phyloP scores from a whole-genome alignment of 495 filamentous ascomycete genomes.

The Neurospora sp. region DNA sequence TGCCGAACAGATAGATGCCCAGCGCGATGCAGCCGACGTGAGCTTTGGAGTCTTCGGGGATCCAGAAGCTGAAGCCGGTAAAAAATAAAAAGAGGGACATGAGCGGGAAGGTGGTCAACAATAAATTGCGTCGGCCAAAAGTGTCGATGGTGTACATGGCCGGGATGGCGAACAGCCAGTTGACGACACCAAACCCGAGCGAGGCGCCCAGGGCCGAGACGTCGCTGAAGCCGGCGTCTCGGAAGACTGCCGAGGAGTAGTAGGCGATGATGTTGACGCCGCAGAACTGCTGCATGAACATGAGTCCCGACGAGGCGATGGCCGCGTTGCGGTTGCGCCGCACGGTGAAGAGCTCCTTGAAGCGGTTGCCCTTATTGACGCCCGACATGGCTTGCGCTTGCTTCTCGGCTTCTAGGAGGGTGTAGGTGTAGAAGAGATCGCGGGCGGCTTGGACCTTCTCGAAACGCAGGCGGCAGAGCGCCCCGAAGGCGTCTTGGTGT shows the following conservation, averaged over 20 bases:
- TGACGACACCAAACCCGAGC: slow-evolving; percentile 68
- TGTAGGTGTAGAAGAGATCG: slow-evolving; percentile 75
- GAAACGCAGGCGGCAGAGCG: slow-evolving; percentile 56
- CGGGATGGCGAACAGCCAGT: slow-evolving; percentile 68
- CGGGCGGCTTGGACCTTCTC: slow-evolving; percentile 68
- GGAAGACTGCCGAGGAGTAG: slow-evolving; percentile 59
- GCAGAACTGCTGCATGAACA: slow-evolving; percentile 81
- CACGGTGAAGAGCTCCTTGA: slow-evolving; percentile 61
- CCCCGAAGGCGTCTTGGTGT: slow-evolving; percentile 53
- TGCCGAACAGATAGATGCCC: slow-evolving; percentile 66
- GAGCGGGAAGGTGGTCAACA: slow-evolving; percentile 68
- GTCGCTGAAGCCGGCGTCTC: slow-evolving; percentile 44
- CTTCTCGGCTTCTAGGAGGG: slow-evolving; percentile 57
- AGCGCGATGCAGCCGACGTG: slow-evolving; percentile 50
- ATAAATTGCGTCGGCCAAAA: slow-evolving; percentile 69
- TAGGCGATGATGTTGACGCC: slow-evolving; percentile 61
- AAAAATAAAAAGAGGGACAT: slow-evolving; percentile 66
- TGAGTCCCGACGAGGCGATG: slow-evolving; percentile 63
- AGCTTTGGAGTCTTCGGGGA: slow-evolving; percentile 36
- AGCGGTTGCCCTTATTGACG: slow-evolving; percentile 45
- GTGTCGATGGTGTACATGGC: slow-evolving; percentile 77
- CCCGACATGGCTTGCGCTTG: slow-evolving; percentile 38
- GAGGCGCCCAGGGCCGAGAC: slow-evolving; percentile 53
- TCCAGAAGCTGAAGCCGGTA: slow-evolving; percentile 74
- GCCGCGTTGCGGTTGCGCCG: slow-evolving; percentile 70